Conservation (phyloP, 2,329 filamentous ascomycete species). For the Nemania diffusa region DNA sequence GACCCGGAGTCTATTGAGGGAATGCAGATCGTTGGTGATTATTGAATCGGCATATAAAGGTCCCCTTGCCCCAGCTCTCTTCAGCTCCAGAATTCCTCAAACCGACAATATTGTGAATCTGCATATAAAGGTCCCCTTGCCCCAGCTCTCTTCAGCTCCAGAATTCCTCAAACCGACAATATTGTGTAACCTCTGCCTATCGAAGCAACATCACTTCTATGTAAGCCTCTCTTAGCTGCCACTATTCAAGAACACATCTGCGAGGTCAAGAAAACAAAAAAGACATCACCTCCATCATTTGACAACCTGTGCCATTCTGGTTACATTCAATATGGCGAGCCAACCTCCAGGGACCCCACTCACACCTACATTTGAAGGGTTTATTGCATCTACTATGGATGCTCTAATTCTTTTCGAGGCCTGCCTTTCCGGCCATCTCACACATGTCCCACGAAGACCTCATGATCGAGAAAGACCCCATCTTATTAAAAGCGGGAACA, state of each 20-base stretch:
- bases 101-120: no score
- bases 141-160: no score
- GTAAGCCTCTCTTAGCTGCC: background rate
- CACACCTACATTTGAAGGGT: conserved; percentile 73
- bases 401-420: conserved; percentile 84
- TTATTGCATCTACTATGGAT: conserved; percentile 76
- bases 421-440: conserved; percentile 74
- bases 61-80: no score
- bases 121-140: no score
- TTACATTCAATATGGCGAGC: conserved; percentile 44
- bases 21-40: no score
- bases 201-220: background rate
- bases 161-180: no score
- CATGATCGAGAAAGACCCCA: conserved; percentile 83
- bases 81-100: no score
- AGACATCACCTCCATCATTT: background rate
- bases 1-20: no score
- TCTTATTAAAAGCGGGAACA: conserved; percentile 83
- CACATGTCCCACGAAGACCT: conserved; percentile 83
- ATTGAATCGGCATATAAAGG: no score
- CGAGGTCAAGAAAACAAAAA: background rate
- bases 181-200: background rate
- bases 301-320: background rate
- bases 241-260: background rate
- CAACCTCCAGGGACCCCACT: conserved; percentile 54